Evolutionary conservation across 2,329 filamentous ascomycete genomes (phyloP).

Genomic region (Rutstroemia sydowiana): DNA sequence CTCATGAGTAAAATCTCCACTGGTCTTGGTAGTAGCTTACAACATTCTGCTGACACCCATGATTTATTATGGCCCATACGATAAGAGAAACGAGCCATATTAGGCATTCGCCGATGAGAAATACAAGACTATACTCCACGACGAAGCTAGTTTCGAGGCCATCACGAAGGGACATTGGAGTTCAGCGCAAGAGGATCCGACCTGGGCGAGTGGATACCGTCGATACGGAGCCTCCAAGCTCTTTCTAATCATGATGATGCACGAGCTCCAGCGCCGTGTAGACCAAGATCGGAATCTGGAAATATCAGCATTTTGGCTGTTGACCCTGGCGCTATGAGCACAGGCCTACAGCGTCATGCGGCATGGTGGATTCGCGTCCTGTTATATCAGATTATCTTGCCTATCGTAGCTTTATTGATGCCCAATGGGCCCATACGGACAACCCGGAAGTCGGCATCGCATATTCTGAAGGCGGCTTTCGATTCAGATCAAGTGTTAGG

Average conservation of each 20-base stretch:
- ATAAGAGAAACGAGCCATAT: too few relatives aligned
- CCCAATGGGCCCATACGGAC: conserved; percentile 31
- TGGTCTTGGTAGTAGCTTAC: too few relatives aligned
- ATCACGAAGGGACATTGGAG: conserved; percentile 6
- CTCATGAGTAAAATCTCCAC: not conserved
- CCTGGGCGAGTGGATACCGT: conserved; percentile 4
- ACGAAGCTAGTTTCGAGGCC: not conserved
- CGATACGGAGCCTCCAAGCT: conserved; percentile 12
- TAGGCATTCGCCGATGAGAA: not conserved
- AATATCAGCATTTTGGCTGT: conserved; percentile 33
- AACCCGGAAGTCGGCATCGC: conserved; percentile 30
- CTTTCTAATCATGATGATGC: not conserved
- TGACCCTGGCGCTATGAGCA: conserved; percentile 35
- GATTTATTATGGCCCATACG: too few relatives aligned
- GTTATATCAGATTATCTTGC: conserved; percentile 21
- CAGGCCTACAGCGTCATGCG: conserved; percentile 25
- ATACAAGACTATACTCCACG: not conserved
- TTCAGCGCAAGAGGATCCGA: conserved; percentile 5
- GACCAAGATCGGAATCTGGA: conserved; percentile 27
- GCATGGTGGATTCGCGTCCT: conserved; percentile 22
- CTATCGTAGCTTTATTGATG: conserved; percentile 22
- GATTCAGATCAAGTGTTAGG: conserved; percentile 21
- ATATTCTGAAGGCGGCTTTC: conserved; percentile 30
- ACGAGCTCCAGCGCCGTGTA: conserved; percentile 12
- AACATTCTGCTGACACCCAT: too few relatives aligned